Evolutionary conservation across 1,284 basidiomycete species (phyloP).

Genomic region (Pseudozyma thailandica): DNA sequence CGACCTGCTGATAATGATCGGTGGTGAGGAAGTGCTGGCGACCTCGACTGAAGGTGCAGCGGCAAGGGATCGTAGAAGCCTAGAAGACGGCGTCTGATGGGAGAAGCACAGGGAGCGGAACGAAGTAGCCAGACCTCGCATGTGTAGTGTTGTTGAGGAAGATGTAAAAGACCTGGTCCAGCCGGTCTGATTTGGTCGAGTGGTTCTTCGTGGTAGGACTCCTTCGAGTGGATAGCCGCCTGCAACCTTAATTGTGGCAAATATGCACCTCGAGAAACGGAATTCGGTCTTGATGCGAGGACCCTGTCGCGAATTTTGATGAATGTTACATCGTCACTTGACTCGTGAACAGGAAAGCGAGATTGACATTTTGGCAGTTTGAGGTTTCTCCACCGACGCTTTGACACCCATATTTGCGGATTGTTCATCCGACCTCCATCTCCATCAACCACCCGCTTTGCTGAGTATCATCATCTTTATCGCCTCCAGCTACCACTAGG

Average conservation of each 20-base stretch:
- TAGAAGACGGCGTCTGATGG: neutral
- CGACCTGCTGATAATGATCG: neutral
- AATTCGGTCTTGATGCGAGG: neutral
- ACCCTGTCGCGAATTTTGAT: no score
- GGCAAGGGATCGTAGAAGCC: neutral
- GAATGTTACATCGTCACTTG: slow-evolving; percentile 12
- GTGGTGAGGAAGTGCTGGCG: no score
- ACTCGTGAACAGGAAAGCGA: no score
- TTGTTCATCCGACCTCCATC: neutral
- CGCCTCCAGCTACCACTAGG: neutral
- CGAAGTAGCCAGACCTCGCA: slow-evolving; percentile 6
- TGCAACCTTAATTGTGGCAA: slow-evolving; percentile 5
- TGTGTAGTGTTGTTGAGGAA: neutral
- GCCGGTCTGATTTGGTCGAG: slow-evolving; percentile 2
- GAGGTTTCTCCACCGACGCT: slow-evolving; percentile 10
- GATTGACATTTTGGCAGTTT: slow-evolving; percentile 6
- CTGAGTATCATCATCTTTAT: neutral
- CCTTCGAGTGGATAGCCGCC: slow-evolving; percentile 6
- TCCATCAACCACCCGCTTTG: neutral
- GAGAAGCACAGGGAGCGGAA: neutral
- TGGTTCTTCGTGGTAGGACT: neutral
- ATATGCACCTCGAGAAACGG: neutral
- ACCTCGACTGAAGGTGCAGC: no score
- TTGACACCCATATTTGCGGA: slow-evolving; percentile 2
- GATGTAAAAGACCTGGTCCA: slow-evolving; percentile 1